Evolutionary conservation across 495 filamentous ascomycete genomes (phyloP).

Genomic region (Daldinia caldariorum): DNA sequence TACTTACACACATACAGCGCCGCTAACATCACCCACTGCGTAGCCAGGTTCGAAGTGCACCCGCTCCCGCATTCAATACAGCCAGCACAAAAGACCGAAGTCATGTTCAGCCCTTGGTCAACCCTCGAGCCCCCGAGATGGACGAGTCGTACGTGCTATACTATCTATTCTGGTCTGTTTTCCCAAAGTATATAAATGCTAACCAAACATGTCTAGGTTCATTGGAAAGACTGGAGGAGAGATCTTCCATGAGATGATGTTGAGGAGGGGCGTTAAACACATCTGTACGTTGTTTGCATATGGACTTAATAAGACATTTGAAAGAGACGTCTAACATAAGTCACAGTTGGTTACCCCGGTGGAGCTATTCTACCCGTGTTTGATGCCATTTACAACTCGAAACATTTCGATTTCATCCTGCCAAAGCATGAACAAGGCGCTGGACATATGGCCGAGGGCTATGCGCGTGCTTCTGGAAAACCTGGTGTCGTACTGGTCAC

Average conservation of each 20-base stretch:
- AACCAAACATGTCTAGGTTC: constrained; percentile 67
- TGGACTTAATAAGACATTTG: constrained; percentile 11
- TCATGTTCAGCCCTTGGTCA: constrained; percentile 76
- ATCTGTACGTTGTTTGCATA: constrained; percentile 71
- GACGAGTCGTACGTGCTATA: constrained; percentile 73
- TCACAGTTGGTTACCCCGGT: constrained; percentile 74
- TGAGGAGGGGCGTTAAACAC: constrained; percentile 88
- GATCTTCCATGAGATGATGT: constrained; percentile 99
- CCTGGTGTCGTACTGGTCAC: constrained; percentile 83
- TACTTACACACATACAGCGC: neutral
- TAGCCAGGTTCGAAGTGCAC: constrained; percentile 59
- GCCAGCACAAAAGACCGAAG: constrained; percentile 55
- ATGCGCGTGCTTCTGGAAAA: constrained; percentile 77
- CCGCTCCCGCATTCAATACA: constrained; percentile 77
- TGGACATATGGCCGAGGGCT: constrained; percentile 84
- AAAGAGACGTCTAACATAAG: constrained; percentile 47
- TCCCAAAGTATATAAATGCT: constrained; percentile 39
- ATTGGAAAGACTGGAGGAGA: constrained; percentile 95
- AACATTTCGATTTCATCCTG: constrained; percentile 81
- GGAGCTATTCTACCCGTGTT: constrained; percentile 86
- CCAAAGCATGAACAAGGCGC: constrained; percentile 83
- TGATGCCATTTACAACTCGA: constrained; percentile 83
- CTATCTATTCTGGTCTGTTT: constrained; percentile 32
- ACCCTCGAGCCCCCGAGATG: constrained; percentile 69
- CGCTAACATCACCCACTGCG: constrained; percentile 36